Evolutionary conservation across 805 yeast genomes (phyloP).

Genomic region (Suhomyces sp.): DNA sequence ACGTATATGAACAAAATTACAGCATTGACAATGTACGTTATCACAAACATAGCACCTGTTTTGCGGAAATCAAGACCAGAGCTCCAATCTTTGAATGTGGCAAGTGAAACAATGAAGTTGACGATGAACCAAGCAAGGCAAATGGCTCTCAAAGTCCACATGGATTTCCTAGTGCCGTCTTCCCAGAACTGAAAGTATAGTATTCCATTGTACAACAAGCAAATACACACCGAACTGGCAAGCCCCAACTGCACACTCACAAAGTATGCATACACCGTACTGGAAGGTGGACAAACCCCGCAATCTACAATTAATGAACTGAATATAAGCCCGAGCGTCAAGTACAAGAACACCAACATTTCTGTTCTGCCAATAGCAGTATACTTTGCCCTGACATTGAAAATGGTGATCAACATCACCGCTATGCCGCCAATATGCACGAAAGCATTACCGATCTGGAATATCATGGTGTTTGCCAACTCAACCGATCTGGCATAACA

Average conservation of each 20-base stretch:
- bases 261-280: slow-evolving; percentile 71
- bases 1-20: slow-evolving; percentile 60
- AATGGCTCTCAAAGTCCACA: slow-evolving; percentile 51
- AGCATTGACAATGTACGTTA: slow-evolving; percentile 71
- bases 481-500: slow-evolving; percentile 88
- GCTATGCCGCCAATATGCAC: slow-evolving; percentile 73
- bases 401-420: slow-evolving; percentile 65
- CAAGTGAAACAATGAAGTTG: slow-evolving; percentile 62
- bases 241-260: slow-evolving; percentile 79
- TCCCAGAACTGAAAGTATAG: slow-evolving; percentile 91
- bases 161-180: slow-evolving; percentile 75
- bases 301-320: slow-evolving; percentile 79
- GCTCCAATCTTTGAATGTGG: slow-evolving; percentile 70
- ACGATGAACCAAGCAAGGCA: slow-evolving; percentile 58
- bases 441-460: slow-evolving; percentile 84
- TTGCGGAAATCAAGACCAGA: slow-evolving; percentile 46
- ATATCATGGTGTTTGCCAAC: slow-evolving; percentile 86
- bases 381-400: slow-evolving; percentile 76
- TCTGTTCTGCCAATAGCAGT: slow-evolving; percentile 95
- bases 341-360: slow-evolving; percentile 69
- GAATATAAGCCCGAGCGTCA: slow-evolving; percentile 55
- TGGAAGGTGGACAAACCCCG: slow-evolving; percentile 89
- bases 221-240: slow-evolving; percentile 67
- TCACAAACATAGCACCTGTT: slow-evolving; percentile 67
- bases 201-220: slow-evolving; percentile 70